A percentile compares a stretch with the other conserved stretches of the same genome.
Conservation (phyloP, 2,329 filamentous ascomycete genomes). For the Aspergillus niger region DNA sequence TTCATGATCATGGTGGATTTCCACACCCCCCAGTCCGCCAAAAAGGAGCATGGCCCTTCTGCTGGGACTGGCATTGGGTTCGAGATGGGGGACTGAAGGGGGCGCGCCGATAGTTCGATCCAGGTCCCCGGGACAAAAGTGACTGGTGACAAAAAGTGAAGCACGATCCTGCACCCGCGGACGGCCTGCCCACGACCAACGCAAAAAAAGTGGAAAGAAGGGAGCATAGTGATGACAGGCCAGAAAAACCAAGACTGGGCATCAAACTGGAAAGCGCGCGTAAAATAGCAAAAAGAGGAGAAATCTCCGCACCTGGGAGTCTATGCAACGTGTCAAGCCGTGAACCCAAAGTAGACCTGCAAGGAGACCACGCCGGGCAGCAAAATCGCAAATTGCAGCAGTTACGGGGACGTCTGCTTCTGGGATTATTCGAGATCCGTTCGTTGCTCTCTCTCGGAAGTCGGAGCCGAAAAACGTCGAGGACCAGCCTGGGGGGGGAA, state of each 20-base stretch:
- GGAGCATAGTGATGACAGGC: neutral
- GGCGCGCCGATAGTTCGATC: neutral
- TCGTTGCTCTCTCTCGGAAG: constrained; percentile 2
- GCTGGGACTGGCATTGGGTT: neutral
- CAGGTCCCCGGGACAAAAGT: neutral
- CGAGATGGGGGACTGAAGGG: neutral
- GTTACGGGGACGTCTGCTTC: constrained; percentile 1
- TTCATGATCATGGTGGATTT: too few species aligned
- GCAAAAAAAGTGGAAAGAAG: neutral
- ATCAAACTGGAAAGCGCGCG: constrained; percentile 1
- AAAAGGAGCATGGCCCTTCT: too few species aligned
- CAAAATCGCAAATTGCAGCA: constrained; percentile 1
- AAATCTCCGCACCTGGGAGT: constrained; percentile 18
- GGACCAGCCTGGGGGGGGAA: constrained; percentile 1
- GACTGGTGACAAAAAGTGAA: neutral
- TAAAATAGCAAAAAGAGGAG: constrained; percentile 2
- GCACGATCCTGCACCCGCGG: neutral
- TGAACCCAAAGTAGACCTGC: constrained; percentile 19
- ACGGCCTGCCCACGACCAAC: neutral
- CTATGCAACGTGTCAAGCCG: constrained; percentile 23
- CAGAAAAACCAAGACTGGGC: neutral
- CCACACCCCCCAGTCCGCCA: too few species aligned
- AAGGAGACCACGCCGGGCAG: constrained; percentile 20
- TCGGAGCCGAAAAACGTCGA: constrained; percentile 6
- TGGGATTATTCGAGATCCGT: neutral